phyloP scores from a whole-genome alignment of 768 basidiomycete species.

The Podaxis sp. region DNA sequence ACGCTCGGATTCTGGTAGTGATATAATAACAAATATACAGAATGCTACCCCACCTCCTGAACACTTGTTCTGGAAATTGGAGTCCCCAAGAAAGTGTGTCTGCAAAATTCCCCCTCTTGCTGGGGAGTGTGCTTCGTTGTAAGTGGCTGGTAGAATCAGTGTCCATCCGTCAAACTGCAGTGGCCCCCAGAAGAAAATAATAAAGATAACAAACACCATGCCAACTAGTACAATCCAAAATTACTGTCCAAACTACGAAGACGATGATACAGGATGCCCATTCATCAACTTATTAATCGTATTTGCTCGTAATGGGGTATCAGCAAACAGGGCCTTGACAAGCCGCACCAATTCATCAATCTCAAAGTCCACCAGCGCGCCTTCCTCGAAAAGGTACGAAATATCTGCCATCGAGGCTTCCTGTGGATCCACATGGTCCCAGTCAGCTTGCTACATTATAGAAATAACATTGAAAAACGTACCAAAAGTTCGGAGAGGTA shows the following conservation, averaged over 20 bases:
- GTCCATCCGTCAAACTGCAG: not conserved
- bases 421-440: conserved; percentile 39
- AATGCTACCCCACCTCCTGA: no score
- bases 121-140: no score
- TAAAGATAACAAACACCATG: not conserved
- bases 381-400: conserved; percentile 88
- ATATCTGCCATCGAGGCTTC: conserved; percentile 93
- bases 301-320: conserved; percentile 76
- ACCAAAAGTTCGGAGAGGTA: conserved; percentile 93
- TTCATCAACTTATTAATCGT: conserved; percentile 74
- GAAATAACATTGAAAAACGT: conserved; percentile 27
- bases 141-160: no score
- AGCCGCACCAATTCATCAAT: conserved; percentile 78
- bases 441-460: not conserved
- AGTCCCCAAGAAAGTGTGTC: no score
- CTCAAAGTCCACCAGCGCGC: conserved; percentile 88
- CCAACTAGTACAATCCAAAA: not conserved
- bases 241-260: conserved; percentile 2
- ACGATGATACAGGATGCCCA: conserved; percentile 48
- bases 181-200: not conserved
- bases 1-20: no score
- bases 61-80: no score
- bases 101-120: no score
- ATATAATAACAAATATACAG: no score
- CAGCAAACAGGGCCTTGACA: conserved; percentile 86